These are phyloP conservation scores for Sclerotinia borealis DNA, from an alignment of 2,329 filamentous ascomycete species.

Conservation along the genomic window DNA sequence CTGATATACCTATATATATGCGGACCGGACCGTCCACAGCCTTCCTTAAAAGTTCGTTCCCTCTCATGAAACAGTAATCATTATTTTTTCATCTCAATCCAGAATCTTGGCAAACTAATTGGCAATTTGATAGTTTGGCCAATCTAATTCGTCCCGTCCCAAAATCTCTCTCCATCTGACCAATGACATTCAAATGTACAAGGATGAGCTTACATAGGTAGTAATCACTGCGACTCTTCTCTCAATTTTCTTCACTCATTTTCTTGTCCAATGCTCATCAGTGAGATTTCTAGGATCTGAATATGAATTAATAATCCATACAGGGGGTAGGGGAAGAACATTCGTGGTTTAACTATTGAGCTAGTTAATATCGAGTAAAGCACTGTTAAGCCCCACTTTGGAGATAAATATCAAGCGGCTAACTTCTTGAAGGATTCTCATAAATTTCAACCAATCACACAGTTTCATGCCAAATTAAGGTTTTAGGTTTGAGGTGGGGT, in stretches of 20 bases:
- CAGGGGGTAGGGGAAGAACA: too few species aligned
- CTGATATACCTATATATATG: too few species aligned
- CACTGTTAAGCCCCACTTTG: background rate
- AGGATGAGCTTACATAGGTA: background rate
- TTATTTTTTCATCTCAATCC: background rate
- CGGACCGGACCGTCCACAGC: background rate
- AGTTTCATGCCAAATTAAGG: background rate
- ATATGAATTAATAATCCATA: too few species aligned
- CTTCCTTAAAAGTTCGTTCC: too few species aligned
- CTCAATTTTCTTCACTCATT: background rate
- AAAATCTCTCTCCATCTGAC: background rate
- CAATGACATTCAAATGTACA: background rate
- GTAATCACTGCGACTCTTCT: too few species aligned
- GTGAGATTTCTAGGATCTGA: background rate
- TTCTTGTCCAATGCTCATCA: background rate
- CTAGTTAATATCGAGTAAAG: background rate
- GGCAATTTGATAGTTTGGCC: background rate
- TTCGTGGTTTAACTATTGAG: too few species aligned
- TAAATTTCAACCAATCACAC: background rate
- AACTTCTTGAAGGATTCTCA: background rate
- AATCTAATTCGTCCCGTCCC: background rate
- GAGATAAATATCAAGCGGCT: background rate
- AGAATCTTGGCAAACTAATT: too few species aligned
- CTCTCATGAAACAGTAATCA: background rate
- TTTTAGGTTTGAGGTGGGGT: background rate